Base-by-base conservation (phyloP, 148 eudicot species). In the Rheum nobile region DNA sequence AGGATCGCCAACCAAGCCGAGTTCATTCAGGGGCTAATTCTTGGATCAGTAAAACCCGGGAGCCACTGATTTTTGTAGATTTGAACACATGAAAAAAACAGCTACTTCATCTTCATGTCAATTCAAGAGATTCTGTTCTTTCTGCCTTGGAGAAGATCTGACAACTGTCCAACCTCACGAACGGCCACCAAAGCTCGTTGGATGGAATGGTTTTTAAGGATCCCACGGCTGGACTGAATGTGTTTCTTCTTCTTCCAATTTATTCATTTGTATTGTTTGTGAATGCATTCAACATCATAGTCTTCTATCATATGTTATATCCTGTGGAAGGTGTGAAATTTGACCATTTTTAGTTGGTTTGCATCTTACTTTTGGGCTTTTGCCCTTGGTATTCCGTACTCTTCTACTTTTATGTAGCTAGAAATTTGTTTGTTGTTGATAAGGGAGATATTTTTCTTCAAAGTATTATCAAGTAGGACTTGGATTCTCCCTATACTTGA, bases 1-100 rank as follows among this genome's bases (percentile, higher is more conserved):
- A 76, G 96, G 89, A 79, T 84, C 96, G 39, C 86, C 86, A 1
- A 21, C 70, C 24, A 29, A 72, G 46, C 80, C 80, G 4, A 29
- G 70, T 80, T 72, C 75, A 21, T 79, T 55, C 24, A 71, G 72
- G 73, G 83, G 85, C 41, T 84, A 75, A 79, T 72, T 73, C 42
- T 65, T 32, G 70, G 70, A 24, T 55, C 63, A 55, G 4, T 22
- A 37, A 6, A 19, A 52, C 59, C 24, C 26, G 8, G 24, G 24
- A 28, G 29, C 68, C 17, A 61, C 17, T 31, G 68, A 61, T 61
- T 65, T 57, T 32, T 65, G 70, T 65, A 65, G 70, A 65, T 65
- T 65, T 17, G 22, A 65, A 32, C 41, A 17, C 21, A 65, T 29
- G 38, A 65, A 65, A 61, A 32, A 65, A 17, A 34, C n/a, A 32